Base-by-base conservation (phyloP, 192 early-diverging fungal species). In the Lobulomyces angularis region DNA sequence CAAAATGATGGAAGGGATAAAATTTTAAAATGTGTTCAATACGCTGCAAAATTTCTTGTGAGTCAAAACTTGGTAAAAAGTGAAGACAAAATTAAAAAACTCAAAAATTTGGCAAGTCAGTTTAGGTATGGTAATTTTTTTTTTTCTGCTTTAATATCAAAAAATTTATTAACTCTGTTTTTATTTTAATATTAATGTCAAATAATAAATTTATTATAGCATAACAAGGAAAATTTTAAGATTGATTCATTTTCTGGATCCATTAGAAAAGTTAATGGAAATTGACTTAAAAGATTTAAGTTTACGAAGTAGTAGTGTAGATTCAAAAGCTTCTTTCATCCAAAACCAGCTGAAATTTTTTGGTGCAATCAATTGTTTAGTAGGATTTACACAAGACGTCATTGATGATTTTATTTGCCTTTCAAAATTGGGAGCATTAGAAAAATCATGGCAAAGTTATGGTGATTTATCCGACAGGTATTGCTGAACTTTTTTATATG, bases 1-100 rank as follows among this genome's bases (percentile, higher is more conserved):
- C 50, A 80, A 14, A 70, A 80, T 36, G 87, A 90, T 43, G 87
- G 87, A 23, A 70, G 87, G 11, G 87, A 90, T 63, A 90, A 90
- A 53, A 61, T 71, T 11, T 61, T 89, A 40, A 89, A 89, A 43
- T 48, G 79, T 21, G 45, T 81, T 22, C 86, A 89, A 48, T 89
- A 89, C 49, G 53, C 65, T 30, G 50, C 72, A 45, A 89, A 89
- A 43, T 48, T 83, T n/a, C 53, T 82, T 17, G 56, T 87, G 20
- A 78, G 67, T n/a, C n/a, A n/a, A n/a, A n/a, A n/a, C n/a, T n/a
- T n/a, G n/a, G n/a, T n/a, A n/a, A n/a, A n/a, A n/a, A n/a, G n/a
- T n/a, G n/a, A n/a, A n/a, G n/a, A n/a, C n/a, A n/a, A n/a, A n/a
- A n/a, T n/a, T n/a, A n/a, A n/a, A n/a, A n/a, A n/a, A n/a, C n/a